Conservation (phyloP, 2,329 filamentous ascomycete genomes). For the Calonectria hawksworthii region DNA sequence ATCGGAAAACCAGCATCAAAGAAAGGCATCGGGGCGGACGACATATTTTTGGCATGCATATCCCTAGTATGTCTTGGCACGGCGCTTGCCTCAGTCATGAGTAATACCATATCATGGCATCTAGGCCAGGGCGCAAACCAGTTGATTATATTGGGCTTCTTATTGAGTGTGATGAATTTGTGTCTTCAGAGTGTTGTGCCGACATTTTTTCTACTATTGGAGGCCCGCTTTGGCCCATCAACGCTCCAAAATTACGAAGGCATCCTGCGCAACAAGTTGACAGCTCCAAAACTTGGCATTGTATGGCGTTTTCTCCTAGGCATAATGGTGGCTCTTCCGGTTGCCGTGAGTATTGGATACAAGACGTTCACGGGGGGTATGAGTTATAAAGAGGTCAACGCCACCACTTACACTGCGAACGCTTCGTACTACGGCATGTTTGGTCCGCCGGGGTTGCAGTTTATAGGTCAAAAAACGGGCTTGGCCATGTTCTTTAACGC, state of each 20-base stretch:
- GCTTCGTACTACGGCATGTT: neutral
- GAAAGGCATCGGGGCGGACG: neutral
- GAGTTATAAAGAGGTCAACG: neutral
- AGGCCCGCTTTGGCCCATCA: neutral
- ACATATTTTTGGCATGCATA: neutral
- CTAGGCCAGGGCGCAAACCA: neutral
- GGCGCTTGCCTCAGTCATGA: neutral
- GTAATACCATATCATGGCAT: neutral
- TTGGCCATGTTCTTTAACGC: slow-evolving; percentile 14
- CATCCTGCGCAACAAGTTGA: slow-evolving; percentile 6
- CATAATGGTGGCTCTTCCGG: slow-evolving; percentile 3
- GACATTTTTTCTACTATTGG: neutral
- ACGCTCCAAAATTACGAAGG: slow-evolving; percentile 11
- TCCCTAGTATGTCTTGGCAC: neutral
- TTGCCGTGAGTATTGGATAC: slow-evolving; percentile 6
- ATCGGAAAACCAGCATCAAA: neutral
- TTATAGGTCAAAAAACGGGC: neutral
- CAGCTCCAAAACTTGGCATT: neutral
- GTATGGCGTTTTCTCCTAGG: neutral
- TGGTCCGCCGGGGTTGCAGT: slow-evolving; percentile 6
- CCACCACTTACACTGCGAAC: neutral
- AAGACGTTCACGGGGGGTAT: slow-evolving; percentile 2
- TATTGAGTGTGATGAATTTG: slow-evolving; percentile 12
- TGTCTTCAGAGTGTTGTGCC: neutral
- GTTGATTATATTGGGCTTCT: neutral